Base-by-base conservation (phyloP, 2,329 filamentous ascomycete species). In the Ceratocystis harringtonii region DNA sequence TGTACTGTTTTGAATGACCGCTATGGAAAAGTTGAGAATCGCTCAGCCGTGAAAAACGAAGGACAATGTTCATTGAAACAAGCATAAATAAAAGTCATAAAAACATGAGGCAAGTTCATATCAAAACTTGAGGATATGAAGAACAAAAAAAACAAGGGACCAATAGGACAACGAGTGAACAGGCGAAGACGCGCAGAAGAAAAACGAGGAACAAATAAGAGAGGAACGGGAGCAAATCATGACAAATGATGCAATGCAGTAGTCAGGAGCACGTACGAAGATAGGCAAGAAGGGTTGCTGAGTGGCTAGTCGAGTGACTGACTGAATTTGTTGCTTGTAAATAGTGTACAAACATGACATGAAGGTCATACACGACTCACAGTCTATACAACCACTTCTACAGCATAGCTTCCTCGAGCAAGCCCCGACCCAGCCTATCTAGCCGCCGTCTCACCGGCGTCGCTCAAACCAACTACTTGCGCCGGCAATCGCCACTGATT, bases 391-490 rank as follows among this genome's bases (percentile, higher is more conserved):
- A 25, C 15, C 52, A 30, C 25, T 10, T 8, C 48, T 15, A 15
- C 45, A 48, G 45, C n/a, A 15, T 55, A 25, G 19, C 50, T 30
- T 15, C 19, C 50, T 25, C 8, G 4, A 15, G 19, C 19, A 7
- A 15, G 19, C 48, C 43, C 55, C 17, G 32, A 15, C 63, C 17
- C 28, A 55, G 22, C 25, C 30, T 28, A 44, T 57, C 50, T 25
- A 6, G 48, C 12, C 19, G 8, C 30, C 7, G 5, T 30, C 66
- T 79, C 79, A 95, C 78, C 92, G 84, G 75, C 84, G 92, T 73
- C 94, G 84, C 79, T 96, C 92, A 75, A 99, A 99, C 77, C 86
- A 99, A 68, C 87, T 83, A 73, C 89, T 95, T 61, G 88, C 87
- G 52, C 90, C 88, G 74, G 96, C 89, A 66, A 97, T 84, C 50